These are phyloP conservation scores for Pichia sp. DNA, from an alignment of 1,139 yeast species.

Conservation along the genomic window DNA sequence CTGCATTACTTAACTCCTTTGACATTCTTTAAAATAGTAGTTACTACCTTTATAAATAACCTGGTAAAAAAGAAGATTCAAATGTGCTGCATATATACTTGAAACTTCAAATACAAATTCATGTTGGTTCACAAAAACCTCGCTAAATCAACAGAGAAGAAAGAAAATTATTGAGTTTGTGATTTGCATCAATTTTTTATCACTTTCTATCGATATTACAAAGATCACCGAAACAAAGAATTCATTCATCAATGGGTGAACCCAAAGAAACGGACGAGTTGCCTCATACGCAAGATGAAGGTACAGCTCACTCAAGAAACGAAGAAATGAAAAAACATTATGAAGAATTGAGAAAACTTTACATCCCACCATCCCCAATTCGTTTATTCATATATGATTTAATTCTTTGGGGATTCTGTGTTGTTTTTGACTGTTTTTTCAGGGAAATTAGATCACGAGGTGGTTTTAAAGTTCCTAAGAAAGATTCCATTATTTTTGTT, in stretches of 20 bases:
- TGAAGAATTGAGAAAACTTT: constrained; percentile 15
- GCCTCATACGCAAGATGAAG: neutral
- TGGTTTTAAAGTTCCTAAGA: constrained; percentile 74
- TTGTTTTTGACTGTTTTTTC: constrained; percentile 49
- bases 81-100: neutral
- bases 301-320: neutral
- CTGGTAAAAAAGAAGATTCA: neutral
- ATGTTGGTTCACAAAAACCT: too few relatives aligned
- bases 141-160: neutral
- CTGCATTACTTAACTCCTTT: constrained; percentile 33
- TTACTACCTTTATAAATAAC: neutral
- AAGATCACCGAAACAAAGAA: neutral
- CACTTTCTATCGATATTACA: neutral
- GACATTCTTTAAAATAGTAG: neutral
- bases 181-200: neutral
- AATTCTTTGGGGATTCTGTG: constrained; percentile 32
- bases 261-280: neutral
- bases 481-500: constrained; percentile 87
- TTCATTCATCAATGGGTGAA: neutral
- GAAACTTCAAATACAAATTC: neutral
- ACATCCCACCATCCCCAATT: constrained; percentile 23
- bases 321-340: constrained; percentile 7
- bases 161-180: neutral
- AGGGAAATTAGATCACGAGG: constrained; percentile 89
- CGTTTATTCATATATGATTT: constrained; percentile 32